Evolutionary conservation across 2,329 filamentous ascomycete genomes (phyloP).

Genomic region (Herpomyces periplanetae): DNA sequence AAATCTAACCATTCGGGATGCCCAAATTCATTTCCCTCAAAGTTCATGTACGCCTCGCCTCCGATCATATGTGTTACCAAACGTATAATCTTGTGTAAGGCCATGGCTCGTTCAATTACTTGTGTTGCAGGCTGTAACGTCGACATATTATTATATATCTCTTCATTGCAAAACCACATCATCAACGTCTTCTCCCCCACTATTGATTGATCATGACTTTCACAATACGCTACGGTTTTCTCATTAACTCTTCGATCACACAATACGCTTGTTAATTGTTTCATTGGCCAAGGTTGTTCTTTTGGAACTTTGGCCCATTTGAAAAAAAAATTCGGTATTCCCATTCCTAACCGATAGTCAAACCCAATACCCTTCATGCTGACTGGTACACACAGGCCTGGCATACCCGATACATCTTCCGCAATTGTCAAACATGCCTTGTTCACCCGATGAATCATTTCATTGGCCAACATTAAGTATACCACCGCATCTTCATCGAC

Average conservation of each 20-base stretch:
- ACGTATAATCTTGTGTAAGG: conserved; percentile 87
- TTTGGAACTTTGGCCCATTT: conserved; percentile 80
- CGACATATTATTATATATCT: conserved; percentile 97
- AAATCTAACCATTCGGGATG: conserved; percentile 98
- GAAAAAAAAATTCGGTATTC: conserved; percentile 93
- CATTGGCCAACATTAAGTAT: conserved; percentile 83
- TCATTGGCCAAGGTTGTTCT: conserved; percentile 71
- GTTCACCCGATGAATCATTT: conserved; percentile 69
- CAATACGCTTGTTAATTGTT: conserved; percentile 41
- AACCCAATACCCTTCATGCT: conserved; percentile 71
- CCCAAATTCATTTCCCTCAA: conserved; percentile 93
- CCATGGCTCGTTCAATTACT: conserved; percentile 56
- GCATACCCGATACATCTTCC: conserved; percentile 94
- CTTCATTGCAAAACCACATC: conserved; percentile 89
- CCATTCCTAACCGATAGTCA: conserved; percentile 90
- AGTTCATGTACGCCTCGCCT: conserved; percentile 89
- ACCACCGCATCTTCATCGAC: conserved; percentile 80
- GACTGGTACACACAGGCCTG: conserved; percentile 55
- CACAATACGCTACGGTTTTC: conserved; percentile 89
- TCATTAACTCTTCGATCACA: conserved; percentile 79
- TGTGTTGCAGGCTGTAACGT: conserved; percentile 41
- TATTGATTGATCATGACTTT: conserved; percentile 90
- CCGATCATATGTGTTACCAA: conserved; percentile 64
- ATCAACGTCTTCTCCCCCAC: conserved; percentile 88
- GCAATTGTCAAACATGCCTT: conserved; percentile 63